Evolutionary conservation across 2,329 filamentous ascomycete genomes (phyloP), one percentile per base, ranked within the genome.

Genomic region (Verticillium longisporum): DNA sequence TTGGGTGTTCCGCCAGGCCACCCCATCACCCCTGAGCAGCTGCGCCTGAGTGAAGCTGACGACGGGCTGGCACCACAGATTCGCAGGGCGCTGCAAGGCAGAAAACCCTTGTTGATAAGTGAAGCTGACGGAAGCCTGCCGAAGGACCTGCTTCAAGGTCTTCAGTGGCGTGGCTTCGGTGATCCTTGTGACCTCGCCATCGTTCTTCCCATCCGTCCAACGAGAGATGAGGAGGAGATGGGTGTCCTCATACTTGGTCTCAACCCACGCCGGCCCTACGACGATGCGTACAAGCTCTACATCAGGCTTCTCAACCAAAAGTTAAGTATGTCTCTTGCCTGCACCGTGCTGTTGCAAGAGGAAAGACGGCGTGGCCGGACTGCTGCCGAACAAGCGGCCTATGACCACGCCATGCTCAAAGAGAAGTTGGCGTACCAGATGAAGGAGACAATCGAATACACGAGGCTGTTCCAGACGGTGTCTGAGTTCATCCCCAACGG

Each of bases 401-500:
- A 86, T 63, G 87, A 91, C 68, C 82, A 86, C 45, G 87, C 86
- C 32, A 82, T 86, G 69, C 79, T 91, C 10, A 85, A 86, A 15
- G 81, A 88, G 66, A 84, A 89, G 67, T 76, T 91, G 32, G 86
- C 84, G 15, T 80, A 83, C 34, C 78, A 79, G 67, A 82, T 77
- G 11, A 76, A 78, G 61, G 78, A 82, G 65, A 74, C 78, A 2
- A 77, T 75, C n/a, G 75, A 80, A 62, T 80, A 82, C 55, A 84
- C 88, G 61, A 83, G 84, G 36, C 84, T 86, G 60, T 91, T 91
- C 65, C 86, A 86, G 9, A 79, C 85, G 5, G 88, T 92, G 73
- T 86, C 88, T 2, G 88, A 91, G 66, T 87, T 91, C 58, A 86
- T 89, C 2, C 89, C 89, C 0, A 86, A 90, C 1, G 89, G 89